Percentiles rank a stretch among this genome's conserved stretches.
Conservation (phyloP, 2,329 filamentous ascomycete species). For the Xenosphaeropsis pyriputrescens region DNA sequence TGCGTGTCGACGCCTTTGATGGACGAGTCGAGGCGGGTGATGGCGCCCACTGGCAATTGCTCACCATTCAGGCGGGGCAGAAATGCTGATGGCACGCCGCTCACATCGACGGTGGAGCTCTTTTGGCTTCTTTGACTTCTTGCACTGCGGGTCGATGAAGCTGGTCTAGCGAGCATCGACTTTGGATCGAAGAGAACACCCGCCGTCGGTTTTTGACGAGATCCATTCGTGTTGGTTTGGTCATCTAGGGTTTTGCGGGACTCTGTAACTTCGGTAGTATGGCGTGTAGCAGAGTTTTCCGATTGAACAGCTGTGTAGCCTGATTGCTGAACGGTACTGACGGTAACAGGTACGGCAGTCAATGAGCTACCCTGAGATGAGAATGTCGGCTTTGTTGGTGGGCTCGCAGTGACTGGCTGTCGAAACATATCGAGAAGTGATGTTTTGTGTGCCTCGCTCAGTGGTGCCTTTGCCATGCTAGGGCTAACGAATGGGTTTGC, state of each 20-base stretch:
- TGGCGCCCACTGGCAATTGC: constrained; percentile 4
- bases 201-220: not conserved
- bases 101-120: no score
- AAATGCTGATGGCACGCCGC: not conserved
- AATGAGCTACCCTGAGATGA: no score
- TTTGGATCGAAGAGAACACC: no score
- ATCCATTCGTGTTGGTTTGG: not conserved
- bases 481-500: not conserved
- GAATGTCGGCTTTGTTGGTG: no score
- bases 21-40: no score
- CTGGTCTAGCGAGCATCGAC: not conserved
- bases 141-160: constrained; percentile 1
- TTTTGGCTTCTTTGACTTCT: no score
- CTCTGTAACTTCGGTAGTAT: not conserved
- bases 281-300: not conserved
- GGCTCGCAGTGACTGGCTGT: constrained; percentile 13
- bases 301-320: not conserved
- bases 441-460: constrained; percentile 26
- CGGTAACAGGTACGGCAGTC: constrained; percentile 1
- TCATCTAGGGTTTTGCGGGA: no score
- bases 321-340: not conserved
- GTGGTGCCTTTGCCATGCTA: not conserved
- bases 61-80: constrained; percentile 16
- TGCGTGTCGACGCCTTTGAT: no score
- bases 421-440: constrained; percentile 40